Percentiles rank a stretch among this genome's conserved stretches.
phyloP scores from a whole-genome alignment of 2,329 filamentous ascomycete species.

The Penicillium corylophilum region DNA sequence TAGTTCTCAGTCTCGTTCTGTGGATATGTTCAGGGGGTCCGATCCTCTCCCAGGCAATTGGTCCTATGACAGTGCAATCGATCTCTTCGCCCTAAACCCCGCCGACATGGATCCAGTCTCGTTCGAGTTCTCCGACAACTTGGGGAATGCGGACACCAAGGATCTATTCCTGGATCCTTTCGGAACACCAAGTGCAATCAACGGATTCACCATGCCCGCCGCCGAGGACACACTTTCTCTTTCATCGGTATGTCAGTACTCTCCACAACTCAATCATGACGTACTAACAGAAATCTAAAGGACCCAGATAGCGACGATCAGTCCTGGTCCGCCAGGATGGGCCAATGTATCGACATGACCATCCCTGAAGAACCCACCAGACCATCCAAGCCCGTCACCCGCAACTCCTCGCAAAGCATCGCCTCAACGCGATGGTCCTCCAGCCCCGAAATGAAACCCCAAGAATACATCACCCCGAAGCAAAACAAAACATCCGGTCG shows the following conservation, averaged over 20 bases:
- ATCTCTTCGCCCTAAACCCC: constrained; percentile 34
- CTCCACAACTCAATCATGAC: neutral
- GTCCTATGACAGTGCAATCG: constrained; percentile 36
- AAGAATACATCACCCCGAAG: constrained; percentile 22
- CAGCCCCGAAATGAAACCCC: constrained; percentile 28
- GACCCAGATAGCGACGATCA: constrained; percentile 38
- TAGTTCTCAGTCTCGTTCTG: constrained; percentile 20
- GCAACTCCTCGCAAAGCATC: constrained; percentile 9
- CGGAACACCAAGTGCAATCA: constrained; percentile 29
- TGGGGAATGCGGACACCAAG: constrained; percentile 30
- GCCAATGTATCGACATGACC: constrained; percentile 20
- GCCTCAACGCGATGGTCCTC: constrained; percentile 27
- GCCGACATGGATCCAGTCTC: constrained; percentile 31
- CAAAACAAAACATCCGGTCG: constrained; percentile 4
- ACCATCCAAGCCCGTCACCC: constrained; percentile 7
- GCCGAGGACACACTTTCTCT: constrained; percentile 32
- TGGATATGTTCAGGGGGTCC: constrained; percentile 25
- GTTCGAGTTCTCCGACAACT: constrained; percentile 31
- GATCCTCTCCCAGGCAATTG: constrained; percentile 38
- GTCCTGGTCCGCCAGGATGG: constrained; percentile 28
- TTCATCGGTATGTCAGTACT: constrained; percentile 20
- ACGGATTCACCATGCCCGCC: constrained; percentile 32
- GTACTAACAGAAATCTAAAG: constrained; percentile 12
- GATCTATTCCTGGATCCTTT: constrained; percentile 33
- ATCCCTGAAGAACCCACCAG: constrained; percentile 7